phyloP scores from a whole-genome alignment of 2,329 filamentous ascomycete genomes.

The Cercospora brassicicola region DNA sequence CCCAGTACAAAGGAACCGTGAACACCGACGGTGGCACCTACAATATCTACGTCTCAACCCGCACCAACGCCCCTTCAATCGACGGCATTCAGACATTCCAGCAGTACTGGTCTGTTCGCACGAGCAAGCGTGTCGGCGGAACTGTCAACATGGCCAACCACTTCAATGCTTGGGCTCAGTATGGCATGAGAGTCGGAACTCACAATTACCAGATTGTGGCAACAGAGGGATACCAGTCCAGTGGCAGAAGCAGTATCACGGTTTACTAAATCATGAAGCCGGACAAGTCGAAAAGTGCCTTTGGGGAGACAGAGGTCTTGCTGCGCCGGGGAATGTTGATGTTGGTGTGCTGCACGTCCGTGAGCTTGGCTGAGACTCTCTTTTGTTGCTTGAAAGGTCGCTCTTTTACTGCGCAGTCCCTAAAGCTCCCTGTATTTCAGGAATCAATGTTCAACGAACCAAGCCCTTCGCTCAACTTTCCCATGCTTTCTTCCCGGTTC shows the following conservation, averaged over 20 bases:
- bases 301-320: too few relatives aligned
- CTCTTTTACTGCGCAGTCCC: not conserved
- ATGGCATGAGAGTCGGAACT: slow-evolving; percentile 33
- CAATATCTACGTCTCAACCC: slow-evolving; percentile 52
- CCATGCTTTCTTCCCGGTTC: not conserved
- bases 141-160: slow-evolving; percentile 34
- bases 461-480: not conserved
- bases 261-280: slow-evolving; percentile 25
- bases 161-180: slow-evolving; percentile 32
- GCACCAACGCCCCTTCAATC: slow-evolving; percentile 45
- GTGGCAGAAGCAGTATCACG: slow-evolving; percentile 42
- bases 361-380: not conserved
- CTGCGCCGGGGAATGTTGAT: not conserved
- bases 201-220: slow-evolving; percentile 47
- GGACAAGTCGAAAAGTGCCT: not conserved
- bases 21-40: slow-evolving; percentile 56
- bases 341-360: not conserved
- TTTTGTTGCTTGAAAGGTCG: not conserved
- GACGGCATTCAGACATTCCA: slow-evolving; percentile 44
- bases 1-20: slow-evolving; percentile 53
- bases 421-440: not conserved
- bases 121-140: slow-evolving; percentile 36
- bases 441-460: not conserved
- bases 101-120: slow-evolving; percentile 48
- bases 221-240: slow-evolving; percentile 48